phyloP scores from a whole-genome alignment of 805 yeast genomes.

The Nakazawaea ishiwadae region DNA sequence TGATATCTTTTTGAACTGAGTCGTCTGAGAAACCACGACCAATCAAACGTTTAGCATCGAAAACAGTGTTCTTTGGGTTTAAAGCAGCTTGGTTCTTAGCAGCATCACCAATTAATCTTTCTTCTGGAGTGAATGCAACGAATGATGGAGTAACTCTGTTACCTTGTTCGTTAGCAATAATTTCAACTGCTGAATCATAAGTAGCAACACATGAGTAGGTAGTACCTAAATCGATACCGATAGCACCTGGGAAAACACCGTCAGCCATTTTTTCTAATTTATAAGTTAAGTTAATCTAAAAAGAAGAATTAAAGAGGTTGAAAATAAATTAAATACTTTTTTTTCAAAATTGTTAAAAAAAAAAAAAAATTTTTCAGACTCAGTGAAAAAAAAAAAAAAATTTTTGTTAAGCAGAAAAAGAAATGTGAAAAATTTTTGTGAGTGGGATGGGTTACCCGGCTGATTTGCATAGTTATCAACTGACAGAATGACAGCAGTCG shows the following conservation, averaged over 20 bases:
- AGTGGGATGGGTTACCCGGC: no score
- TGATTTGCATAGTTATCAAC: no score
- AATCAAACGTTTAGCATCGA: conserved; percentile 80
- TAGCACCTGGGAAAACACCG: conserved; percentile 99
- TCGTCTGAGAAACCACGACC: conserved; percentile 76
- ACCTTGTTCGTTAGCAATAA: conserved; percentile 82
- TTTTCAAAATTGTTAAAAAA: conserved; percentile 4
- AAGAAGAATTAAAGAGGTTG: conserved; percentile 2
- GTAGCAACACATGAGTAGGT: conserved; percentile 77
- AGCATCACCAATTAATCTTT: conserved; percentile 78
- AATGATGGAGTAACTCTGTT: conserved; percentile 81
- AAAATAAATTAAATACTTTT: conserved; percentile 13
- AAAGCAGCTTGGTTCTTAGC: conserved; percentile 82
- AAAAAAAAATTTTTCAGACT: background rate
- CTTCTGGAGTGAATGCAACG: conserved; percentile 75
- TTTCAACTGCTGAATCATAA: conserved; percentile 72
- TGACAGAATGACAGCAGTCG: no score
- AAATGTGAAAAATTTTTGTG: background rate
- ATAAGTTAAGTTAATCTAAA: background rate
- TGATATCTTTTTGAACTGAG: conserved; percentile 82
- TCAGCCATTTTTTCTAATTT: conserved; percentile 64
- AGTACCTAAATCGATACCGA: conserved; percentile 98
- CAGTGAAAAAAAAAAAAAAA: no score
- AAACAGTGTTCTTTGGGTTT: conserved; percentile 72
- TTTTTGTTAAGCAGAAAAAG: no score